Evolutionary conservation across 495 filamentous ascomycete species (phyloP), one percentile per base, ranked within the genome.

Genomic region (Talaromyces nanjingensis): DNA sequence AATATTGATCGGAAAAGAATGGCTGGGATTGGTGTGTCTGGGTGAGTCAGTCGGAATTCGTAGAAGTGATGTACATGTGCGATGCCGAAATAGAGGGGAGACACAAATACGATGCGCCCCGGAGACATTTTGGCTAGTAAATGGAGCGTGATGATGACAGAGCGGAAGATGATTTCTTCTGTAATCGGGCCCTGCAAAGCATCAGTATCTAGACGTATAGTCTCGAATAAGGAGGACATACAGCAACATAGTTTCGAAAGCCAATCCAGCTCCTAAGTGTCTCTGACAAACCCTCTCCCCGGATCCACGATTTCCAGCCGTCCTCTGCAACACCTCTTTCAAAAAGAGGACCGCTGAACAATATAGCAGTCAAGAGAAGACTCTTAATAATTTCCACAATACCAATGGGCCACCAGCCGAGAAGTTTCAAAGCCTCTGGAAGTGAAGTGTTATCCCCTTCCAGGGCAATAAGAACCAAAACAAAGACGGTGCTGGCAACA

Each of bases 21-120:
- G 1, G 79, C 77, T 4, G 80, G 47, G 12, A 84, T 66, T 5
- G 89, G 81, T 2, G 87, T 86, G 65, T 85, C 78, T 16, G 93
- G 91, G 69, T 96, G 84, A 0, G 87, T 89, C 9, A 96, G 77
- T 33, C 87, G 85, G 77, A 93, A 97, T 76, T 98, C 94, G 77
- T 97, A 96, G 74, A 92, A 91, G 76, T 98, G 94, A 75, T 98
- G 93, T 29, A 96, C 74, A 77, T 98, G 94, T 11, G 93, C 91
- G 58, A 98, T 89, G 62, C 96, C 94, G 72, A 98, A 98, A 75
- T 96, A 90, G 9, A 98, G 74, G 2, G 94, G 94, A 0, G 90
- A 86, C 7, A 91, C 72, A 73, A 94, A 91, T 69, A 97, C 81
- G 66, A 90, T 86, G 4, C 75, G 77, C 0, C 73, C 74, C 2